A percentile compares a stretch with the other conserved stretches of the same genome.
Conservation (phyloP, 805 yeast species). For the Lipomyces sp. region DNA sequence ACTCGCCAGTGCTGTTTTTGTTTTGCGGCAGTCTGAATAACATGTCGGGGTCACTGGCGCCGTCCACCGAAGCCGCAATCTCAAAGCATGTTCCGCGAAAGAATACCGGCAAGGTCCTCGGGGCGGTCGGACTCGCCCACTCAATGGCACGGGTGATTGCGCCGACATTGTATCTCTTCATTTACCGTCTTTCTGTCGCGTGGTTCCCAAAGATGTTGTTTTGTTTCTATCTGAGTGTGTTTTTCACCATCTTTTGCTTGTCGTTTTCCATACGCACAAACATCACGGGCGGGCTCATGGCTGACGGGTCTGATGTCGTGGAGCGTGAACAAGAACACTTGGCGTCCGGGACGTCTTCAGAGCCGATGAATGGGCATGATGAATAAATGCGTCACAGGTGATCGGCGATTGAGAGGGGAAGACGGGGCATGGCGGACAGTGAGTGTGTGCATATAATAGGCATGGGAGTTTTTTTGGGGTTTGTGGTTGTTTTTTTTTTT, state of each 20-base stretch:
- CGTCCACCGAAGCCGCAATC: slow-evolving; percentile 15
- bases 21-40: slow-evolving; percentile 16
- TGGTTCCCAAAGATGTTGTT: slow-evolving; percentile 18
- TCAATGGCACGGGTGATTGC: slow-evolving; percentile 18
- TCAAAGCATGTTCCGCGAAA: slow-evolving; percentile 23
- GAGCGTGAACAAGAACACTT: slow-evolving; percentile 1
- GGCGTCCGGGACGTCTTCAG: not conserved
- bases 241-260: not conserved
- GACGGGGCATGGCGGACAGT: no score
- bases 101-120: slow-evolving; percentile 20
- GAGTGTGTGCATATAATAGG: no score
- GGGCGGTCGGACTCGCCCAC: slow-evolving; percentile 22
- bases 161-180: slow-evolving; percentile 13
- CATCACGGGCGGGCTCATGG: slow-evolving; percentile 20
- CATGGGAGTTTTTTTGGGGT: no score
- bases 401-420: no score
- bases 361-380: not conserved
- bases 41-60: slow-evolving; percentile 17
- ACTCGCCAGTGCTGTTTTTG: slow-evolving; percentile 8
- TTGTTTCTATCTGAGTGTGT: not conserved
- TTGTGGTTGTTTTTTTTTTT: no score
- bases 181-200: slow-evolving; percentile 11
- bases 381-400: no score
- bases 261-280: slow-evolving; percentile 9
- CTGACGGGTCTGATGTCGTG: slow-evolving; percentile 8